Evolutionary conservation across 1,284 basidiomycete species (phyloP), one percentile per base, ranked within the genome.

Genomic region (Abortiporus biennis): DNA sequence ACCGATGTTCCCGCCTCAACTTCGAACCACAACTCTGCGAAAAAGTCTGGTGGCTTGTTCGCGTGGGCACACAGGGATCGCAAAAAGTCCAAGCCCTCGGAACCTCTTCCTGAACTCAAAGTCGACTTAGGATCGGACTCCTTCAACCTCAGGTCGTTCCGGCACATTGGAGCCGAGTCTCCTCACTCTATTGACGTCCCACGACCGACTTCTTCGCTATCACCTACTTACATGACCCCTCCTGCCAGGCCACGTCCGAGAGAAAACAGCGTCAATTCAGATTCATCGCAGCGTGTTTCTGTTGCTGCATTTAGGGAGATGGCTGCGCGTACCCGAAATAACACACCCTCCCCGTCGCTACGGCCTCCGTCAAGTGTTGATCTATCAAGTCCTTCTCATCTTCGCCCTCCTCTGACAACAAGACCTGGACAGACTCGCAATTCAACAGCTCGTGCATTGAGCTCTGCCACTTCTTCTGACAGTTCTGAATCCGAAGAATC

Each of bases 261-360:
- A 51, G 76, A 69, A 17, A 63, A 66, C 36, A 81, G 79, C 58
- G 55, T 68, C 45, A 72, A 72, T n/a, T 80, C 78, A 2, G 79
- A 84, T 38, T 64, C 74, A 9, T 78, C 77, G 3, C 81, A 84
- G 49, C 72, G 82, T 39, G 86, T 87, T 37, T 84, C 80, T 6
- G 78, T 87, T 20, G 84, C 84, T 3, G 85, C 84, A 2, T 87
- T 87, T 57, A 72, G 81, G 39, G 85, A 87, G 65, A 81, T 76
- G 27, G 82, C 85, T 43, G 80, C 82, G 8, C 66, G 82, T 35
- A n/a, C n/a, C n/a, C 68, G 79, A 38, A 80, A 78, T 50, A 76
- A 71, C 44, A 81, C 79, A 0, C 80, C 81, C n/a, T 69, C 63
- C 0, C 73, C 76, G 23, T 74, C 76, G 32, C 67, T 30, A 64